phyloP scores from a whole-genome alignment of 2,329 filamentous ascomycete genomes.

The Ophiostoma sp. region DNA sequence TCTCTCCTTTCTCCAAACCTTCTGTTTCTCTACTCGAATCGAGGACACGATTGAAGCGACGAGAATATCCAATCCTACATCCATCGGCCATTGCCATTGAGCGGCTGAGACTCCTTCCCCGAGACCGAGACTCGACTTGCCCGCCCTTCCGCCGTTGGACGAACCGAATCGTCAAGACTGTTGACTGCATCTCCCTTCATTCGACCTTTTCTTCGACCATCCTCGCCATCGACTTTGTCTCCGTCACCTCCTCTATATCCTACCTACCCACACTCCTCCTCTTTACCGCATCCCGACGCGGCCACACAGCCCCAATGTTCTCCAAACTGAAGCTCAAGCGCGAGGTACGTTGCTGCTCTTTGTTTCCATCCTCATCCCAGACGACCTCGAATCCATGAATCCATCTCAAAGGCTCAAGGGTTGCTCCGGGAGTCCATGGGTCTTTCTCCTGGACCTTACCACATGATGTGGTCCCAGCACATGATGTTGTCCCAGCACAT shows the following conservation, averaged over 20 bases:
- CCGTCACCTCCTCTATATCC: not conserved
- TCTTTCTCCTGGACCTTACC: not conserved
- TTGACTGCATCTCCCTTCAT: not conserved
- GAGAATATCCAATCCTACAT: not conserved
- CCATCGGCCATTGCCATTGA: not conserved
- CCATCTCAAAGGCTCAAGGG: not conserved
- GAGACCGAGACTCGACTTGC: not conserved
- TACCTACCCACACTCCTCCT: not conserved
- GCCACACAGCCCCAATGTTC: slow-evolving; percentile 30
- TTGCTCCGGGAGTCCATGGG: not conserved
- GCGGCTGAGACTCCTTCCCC: not conserved
- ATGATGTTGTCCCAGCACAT: not conserved
- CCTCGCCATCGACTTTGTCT: not conserved
- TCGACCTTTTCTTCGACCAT: not conserved
- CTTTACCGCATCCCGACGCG: not conserved
- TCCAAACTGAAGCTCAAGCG: slow-evolving; percentile 35
- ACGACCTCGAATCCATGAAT: not conserved
- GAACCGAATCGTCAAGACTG: not conserved
- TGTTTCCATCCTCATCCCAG: not conserved
- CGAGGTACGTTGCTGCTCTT: slow-evolving; percentile 30
- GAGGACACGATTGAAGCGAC: not conserved
- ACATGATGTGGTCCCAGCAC: not conserved
- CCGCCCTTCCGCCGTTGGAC: not conserved
- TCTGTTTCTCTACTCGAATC: not conserved
- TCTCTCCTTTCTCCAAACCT: not conserved